Conservation (phyloP, 1,284 basidiomycete genomes). For the Cryptococcus hybrid region DNA sequence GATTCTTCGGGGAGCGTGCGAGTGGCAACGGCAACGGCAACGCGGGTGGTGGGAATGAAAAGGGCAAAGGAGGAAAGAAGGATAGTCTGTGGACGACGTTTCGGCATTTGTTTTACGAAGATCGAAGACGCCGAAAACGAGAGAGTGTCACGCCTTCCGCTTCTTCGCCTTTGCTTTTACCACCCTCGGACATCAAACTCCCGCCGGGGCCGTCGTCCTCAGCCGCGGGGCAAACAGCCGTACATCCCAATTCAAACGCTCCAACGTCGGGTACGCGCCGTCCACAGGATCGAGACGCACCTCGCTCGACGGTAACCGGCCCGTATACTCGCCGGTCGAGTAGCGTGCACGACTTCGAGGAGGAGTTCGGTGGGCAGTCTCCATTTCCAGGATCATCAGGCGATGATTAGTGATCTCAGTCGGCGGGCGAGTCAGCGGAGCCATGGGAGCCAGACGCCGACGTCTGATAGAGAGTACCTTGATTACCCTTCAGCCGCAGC, state of each 20-base stretch:
- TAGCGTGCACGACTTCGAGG: constrained; percentile 45
- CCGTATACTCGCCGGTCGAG: constrained; percentile 45
- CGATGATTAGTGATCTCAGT: constrained; percentile 22
- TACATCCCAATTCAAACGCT: constrained; percentile 25
- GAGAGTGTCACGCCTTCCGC: constrained; percentile 14
- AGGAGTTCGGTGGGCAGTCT: constrained; percentile 45
- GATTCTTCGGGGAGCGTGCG: not conserved
- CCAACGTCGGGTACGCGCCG: not conserved
- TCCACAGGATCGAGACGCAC: constrained; percentile 26
- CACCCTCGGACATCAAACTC: constrained; percentile 14
- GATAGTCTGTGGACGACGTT: constrained; percentile 52
- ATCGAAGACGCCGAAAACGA: constrained; percentile 47
- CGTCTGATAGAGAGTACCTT: constrained; percentile 39
- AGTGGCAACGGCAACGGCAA: no score
- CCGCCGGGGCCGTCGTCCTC: constrained; percentile 23
- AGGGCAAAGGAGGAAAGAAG: constrained; percentile 26
- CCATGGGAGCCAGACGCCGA: constrained; percentile 47
- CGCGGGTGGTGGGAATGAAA: not conserved
- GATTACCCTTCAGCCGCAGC: constrained; percentile 3
- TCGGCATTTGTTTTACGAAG: constrained; percentile 53
- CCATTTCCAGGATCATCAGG: constrained; percentile 31
- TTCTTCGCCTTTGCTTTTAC: not conserved
- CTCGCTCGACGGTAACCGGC: constrained; percentile 29
- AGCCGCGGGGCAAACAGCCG: constrained; percentile 33
- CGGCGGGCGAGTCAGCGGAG: constrained; percentile 41